Evolutionary conservation across 129 eudicot species (phyloP).

Genomic region (Flaveria ramosissima): DNA sequence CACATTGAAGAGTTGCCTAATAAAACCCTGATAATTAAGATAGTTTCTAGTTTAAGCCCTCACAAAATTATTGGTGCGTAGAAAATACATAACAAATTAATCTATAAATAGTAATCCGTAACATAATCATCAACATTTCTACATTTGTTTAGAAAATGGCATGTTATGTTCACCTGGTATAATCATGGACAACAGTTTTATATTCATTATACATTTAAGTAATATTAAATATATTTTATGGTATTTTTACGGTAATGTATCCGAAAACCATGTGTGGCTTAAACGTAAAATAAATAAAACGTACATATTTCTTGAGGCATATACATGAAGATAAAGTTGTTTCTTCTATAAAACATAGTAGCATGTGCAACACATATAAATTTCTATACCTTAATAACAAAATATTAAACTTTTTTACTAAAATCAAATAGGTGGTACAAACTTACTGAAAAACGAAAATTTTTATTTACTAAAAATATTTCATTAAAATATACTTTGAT

Average conservation of each 20-base stretch:
- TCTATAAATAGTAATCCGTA: constrained; percentile 10
- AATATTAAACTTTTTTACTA: too few species aligned
- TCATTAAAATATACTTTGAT: too few species aligned
- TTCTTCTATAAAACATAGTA: too few species aligned
- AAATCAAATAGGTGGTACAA: too few species aligned
- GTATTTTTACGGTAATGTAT: background rate
- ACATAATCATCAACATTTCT: constrained; percentile 11
- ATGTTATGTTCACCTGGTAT: constrained; percentile 22
- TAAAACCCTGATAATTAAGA: constrained; percentile 8
- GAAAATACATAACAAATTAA: constrained; percentile 3
- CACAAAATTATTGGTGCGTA: constrained; percentile 25
- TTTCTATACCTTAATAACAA: too few species aligned
- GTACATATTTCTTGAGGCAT: background rate
- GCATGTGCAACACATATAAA: too few species aligned
- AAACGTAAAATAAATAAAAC: background rate
- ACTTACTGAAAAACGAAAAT: too few species aligned
- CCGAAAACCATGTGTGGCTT: background rate
- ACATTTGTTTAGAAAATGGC: constrained; percentile 15
- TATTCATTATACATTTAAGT: background rate
- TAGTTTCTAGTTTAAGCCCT: constrained; percentile 15
- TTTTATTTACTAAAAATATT: too few species aligned
- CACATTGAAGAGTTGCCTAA: background rate
- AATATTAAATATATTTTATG: background rate
- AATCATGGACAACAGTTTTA: constrained; percentile 4
- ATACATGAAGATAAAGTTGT: too few species aligned